A percentile compares a stretch with the other conserved stretches of the same genome.
Conservation (phyloP, 176 grass and related monocot genomes). For the Urochloa ruziziensis region DNA sequence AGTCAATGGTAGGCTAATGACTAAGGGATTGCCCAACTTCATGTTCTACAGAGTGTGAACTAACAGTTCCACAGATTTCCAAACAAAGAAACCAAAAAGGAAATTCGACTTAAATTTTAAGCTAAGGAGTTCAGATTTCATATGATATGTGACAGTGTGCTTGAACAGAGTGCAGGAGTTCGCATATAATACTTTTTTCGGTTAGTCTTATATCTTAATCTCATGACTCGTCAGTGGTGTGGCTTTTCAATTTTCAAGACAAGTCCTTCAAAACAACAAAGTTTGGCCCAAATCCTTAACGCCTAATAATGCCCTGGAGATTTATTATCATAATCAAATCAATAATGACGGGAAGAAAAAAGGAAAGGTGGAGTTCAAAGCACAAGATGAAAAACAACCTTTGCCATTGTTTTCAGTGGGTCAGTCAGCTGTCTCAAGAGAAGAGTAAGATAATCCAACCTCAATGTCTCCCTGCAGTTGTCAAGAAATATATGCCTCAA, state of each 20-base stretch:
- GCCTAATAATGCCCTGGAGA: background rate
- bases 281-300: background rate
- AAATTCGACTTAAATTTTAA: background rate
- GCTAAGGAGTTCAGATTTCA: background rate
- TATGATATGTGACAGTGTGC: background rate
- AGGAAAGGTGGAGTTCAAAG: background rate
- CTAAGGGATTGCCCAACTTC: background rate
- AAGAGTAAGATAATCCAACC: conserved; percentile 83
- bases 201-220: background rate
- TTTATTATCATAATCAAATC: conserved; percentile 12
- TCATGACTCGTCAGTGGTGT: too few relatives aligned
- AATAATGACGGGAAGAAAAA: conserved; percentile 22
- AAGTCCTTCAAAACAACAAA: background rate
- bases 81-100: background rate
- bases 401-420: conserved; percentile 66
- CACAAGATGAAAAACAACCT: conserved; percentile 50
- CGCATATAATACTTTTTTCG: background rate
- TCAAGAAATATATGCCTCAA: conserved; percentile 21
- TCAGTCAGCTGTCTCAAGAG: conserved; percentile 72
- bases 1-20: background rate
- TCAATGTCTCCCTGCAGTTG: conserved; percentile 67
- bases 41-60: background rate
- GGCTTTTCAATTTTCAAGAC: background rate
- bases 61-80: conserved; percentile 24
- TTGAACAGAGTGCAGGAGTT: background rate